Base-by-base conservation (phyloP, 768 basidiomycete species). In the Boletus pseudo-olivaceus region DNA sequence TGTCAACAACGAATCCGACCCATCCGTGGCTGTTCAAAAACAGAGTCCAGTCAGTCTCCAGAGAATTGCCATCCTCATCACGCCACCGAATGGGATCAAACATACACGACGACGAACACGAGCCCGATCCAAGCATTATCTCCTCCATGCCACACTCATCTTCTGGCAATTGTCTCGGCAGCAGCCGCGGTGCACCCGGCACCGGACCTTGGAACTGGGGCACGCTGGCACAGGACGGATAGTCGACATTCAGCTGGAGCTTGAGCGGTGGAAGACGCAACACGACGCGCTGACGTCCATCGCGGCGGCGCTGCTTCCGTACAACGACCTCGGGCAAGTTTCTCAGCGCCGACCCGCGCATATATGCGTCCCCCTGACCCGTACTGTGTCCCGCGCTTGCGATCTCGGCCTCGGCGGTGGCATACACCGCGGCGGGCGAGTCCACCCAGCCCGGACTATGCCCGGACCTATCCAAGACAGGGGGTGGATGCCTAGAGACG, bases 391-490 rank as follows among this genome's bases (percentile, higher is more conserved):
- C 34, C 17, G n/a, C 34, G 7, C 1, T 7, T 32, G 11, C 35
- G 20, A 32, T 27, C 19, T 20, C 12, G 7, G 32, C 7, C 1
- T 43, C 27, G 6, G 40, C 4, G 5, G 38, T 33, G 48, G 48
- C 44, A 56, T 56, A 7, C 14, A 10, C 35, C 12, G 3, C 38
- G 23, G n/a, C 30, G 7, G 40, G 29, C 1, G 39, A 14, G 45
- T 49, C 47, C n/a, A 10, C 17, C 55, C 26, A 47, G 23, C 73
- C 56, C 32, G 76, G 62, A n/a, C n/a, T n/a, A 14, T 72, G 10
- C 75, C 64, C 53, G 78, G 78, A 33, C 70, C 32, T 3, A 62
- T 57, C 64, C n/a, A 64, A 9, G 53, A 66, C 51, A 8, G 61
- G 55, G 14, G 34, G 48, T 20, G 63, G 33, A 0, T 27, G 19